phyloP scores from a whole-genome alignment of 371 early-diverging fungal genomes.

The Saksenaea oblongispora region DNA sequence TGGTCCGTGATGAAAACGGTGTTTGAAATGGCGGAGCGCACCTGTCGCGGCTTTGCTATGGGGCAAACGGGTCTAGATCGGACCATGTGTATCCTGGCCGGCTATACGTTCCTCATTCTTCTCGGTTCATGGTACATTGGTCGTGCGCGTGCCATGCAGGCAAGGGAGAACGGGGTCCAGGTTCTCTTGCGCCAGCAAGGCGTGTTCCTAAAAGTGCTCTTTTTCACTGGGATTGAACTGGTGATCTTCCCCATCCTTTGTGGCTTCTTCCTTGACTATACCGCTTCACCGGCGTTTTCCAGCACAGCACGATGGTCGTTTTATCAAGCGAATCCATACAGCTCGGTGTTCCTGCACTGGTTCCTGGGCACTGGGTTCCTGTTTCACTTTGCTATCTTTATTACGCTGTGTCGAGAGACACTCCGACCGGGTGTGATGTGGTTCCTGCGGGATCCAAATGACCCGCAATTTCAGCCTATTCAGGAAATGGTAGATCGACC shows the following conservation, averaged over 20 bases:
- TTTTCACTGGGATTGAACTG: slow-evolving; percentile 82
- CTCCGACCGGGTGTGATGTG: slow-evolving; percentile 90
- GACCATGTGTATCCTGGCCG: slow-evolving; percentile 33
- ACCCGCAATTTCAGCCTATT: slow-evolving; percentile 85
- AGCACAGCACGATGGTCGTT: slow-evolving; percentile 56
- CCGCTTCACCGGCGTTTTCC: slow-evolving; percentile 71
- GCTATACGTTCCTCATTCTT: slow-evolving; percentile 33
- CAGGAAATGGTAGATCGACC: slow-evolving; percentile 81
- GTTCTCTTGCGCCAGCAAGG: slow-evolving; percentile 41
- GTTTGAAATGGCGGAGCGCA: slow-evolving; percentile 8
- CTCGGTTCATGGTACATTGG: slow-evolving; percentile 33
- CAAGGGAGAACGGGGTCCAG: background rate
- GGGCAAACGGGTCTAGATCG: slow-evolving; percentile 35
- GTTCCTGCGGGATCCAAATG: slow-evolving; percentile 92
- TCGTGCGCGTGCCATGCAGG: background rate
- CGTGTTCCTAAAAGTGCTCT: slow-evolving; percentile 57
- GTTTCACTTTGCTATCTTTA: slow-evolving; percentile 81
- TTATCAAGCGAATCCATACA: slow-evolving; percentile 61
- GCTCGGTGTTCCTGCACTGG: slow-evolving; percentile 82
- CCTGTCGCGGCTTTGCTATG: slow-evolving; percentile 39
- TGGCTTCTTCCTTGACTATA: slow-evolving; percentile 77
- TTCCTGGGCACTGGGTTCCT: slow-evolving; percentile 86
- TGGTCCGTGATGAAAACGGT: slow-evolving; percentile 6
- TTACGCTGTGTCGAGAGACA: slow-evolving; percentile 68
- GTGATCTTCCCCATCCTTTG: slow-evolving; percentile 80